A percentile compares a stretch with the other conserved stretches of the same genome.
These are phyloP conservation scores for Fulvia fulva DNA, from an alignment of 2,329 filamentous ascomycete species.

Conservation along the genomic window DNA sequence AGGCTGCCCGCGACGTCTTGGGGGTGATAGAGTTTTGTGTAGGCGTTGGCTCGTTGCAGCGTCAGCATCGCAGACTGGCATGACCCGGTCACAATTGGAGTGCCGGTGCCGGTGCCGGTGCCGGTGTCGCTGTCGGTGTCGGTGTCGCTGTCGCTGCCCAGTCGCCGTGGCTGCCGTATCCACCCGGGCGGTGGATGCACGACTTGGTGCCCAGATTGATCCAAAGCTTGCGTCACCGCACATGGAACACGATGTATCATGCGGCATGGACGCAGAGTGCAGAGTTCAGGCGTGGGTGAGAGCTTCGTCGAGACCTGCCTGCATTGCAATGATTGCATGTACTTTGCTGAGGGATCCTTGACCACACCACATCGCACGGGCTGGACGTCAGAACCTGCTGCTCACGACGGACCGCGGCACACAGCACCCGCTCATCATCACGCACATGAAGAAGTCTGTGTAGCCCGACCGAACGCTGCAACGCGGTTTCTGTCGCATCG, in stretches of 20 bases:
- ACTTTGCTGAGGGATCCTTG: neutral
- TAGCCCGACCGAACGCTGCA: neutral
- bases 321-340: too few relatives aligned
- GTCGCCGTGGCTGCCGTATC: neutral
- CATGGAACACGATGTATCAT: too few relatives aligned
- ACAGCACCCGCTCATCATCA: conserved; percentile 1
- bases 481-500: neutral
- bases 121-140: neutral
- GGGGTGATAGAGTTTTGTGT: neutral
- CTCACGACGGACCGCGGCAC: neutral
- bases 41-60: neutral
- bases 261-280: neutral
- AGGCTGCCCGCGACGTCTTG: neutral
- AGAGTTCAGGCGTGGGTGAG: too few relatives aligned
- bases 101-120: neutral
- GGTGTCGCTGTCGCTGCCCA: neutral
- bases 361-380: neutral
- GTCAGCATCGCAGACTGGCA: neutral
- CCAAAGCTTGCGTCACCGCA: neutral
- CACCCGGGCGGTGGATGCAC: neutral
- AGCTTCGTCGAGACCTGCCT: neutral
- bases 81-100: neutral
- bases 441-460: neutral
- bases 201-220: neutral
- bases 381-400: neutral